Conservation (phyloP, 202 grass and related monocot species). For the Schoenoplectus tabernaemontani region DNA sequence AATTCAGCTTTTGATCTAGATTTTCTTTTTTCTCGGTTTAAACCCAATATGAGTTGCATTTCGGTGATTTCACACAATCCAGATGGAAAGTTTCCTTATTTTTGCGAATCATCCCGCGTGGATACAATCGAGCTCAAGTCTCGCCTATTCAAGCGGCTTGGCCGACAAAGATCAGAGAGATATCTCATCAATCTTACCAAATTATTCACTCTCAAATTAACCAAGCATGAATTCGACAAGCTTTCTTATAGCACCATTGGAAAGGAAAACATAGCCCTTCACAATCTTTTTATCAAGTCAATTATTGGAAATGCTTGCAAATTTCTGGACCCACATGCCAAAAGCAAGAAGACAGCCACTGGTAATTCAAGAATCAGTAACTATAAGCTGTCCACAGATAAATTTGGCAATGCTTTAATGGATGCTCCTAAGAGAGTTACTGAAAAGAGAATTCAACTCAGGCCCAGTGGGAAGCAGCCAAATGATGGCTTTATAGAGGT, state of each 20-base stretch:
- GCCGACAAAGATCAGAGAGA: constrained; percentile 34
- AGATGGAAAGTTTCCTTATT: constrained; percentile 33
- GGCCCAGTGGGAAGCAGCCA: constrained; percentile 35
- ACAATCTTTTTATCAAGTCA: constrained; percentile 44
- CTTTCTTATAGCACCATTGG: constrained; percentile 42
- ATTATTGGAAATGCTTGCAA: constrained; percentile 37
- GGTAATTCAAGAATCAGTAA: constrained; percentile 42
- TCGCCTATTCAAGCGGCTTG: constrained; percentile 43
- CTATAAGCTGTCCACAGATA: constrained; percentile 28
- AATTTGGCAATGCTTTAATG: constrained; percentile 19
- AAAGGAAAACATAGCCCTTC: constrained; percentile 54
- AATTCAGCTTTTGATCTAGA: background rate
- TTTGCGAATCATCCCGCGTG: constrained; percentile 33
- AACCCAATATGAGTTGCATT: constrained; percentile 23
- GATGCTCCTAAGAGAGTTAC: constrained; percentile 20
- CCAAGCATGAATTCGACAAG: constrained; percentile 51
- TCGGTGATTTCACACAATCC: constrained; percentile 1
- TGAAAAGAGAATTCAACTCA: constrained; percentile 44
- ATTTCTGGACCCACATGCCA: constrained; percentile 1
- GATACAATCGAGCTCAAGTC: constrained; percentile 62
- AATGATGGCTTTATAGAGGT: constrained; percentile 44
- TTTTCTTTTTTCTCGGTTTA: background rate
- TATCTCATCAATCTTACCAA: constrained; percentile 44
- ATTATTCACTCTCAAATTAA: constrained; percentile 43
- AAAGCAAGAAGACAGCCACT: constrained; percentile 41